Evolutionary conservation across 768 basidiomycete genomes (phyloP).

Genomic region (Pulveroboletus sp.): DNA sequence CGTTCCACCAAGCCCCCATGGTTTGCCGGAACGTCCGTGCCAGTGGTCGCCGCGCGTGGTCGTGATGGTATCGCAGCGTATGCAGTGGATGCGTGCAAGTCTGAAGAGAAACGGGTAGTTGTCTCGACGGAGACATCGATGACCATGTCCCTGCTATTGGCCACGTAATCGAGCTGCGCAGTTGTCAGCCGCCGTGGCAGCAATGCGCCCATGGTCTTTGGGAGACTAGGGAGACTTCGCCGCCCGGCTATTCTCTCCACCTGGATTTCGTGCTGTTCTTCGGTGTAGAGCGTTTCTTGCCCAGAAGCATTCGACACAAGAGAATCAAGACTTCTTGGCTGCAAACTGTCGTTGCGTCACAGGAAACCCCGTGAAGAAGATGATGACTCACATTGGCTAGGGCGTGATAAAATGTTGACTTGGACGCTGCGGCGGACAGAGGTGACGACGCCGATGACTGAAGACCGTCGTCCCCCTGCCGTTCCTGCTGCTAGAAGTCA

Average conservation of each 20-base stretch:
- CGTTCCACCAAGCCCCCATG: conserved; percentile 33
- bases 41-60: conserved; percentile 35
- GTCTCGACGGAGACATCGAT: conserved; percentile 52
- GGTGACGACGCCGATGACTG: conserved; percentile 29
- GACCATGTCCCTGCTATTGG: conserved; percentile 32
- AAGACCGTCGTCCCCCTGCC: conserved; percentile 22
- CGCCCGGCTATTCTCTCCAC: conserved; percentile 47
- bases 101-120: conserved; percentile 16
- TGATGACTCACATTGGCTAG: conserved; percentile 38
- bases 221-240: conserved; percentile 41
- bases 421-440: conserved; percentile 40
- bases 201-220: conserved; percentile 40
- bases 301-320: conserved; percentile 38
- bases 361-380: conserved; percentile 1
- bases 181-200: conserved; percentile 47
- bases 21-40: conserved; percentile 25
- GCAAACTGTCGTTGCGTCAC: conserved; percentile 12
- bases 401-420: conserved; percentile 46
- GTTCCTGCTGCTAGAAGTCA: conserved; percentile 16
- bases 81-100: conserved; percentile 12
- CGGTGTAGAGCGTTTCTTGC: conserved; percentile 34
- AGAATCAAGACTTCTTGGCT: conserved; percentile 47
- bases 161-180: conserved; percentile 34
- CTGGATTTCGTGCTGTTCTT: conserved; percentile 49
- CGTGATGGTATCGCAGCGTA: conserved; percentile 29